phyloP scores from a whole-genome alignment of 495 filamentous ascomycete genomes.

The Schizothecium vesticola region DNA sequence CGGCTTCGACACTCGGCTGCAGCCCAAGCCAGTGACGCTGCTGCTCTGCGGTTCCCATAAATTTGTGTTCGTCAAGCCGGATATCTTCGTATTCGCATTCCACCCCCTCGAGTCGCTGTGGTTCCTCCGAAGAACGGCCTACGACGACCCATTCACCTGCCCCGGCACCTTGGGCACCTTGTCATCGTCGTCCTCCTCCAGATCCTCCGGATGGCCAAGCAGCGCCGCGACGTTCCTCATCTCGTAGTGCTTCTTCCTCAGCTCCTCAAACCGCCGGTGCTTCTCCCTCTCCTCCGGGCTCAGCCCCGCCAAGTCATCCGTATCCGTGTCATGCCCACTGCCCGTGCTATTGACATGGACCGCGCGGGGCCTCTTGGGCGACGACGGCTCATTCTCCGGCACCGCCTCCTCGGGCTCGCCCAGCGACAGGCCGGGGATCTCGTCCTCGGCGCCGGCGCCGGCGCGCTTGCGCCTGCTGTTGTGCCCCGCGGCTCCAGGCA shows the following conservation, averaged over 20 bases:
- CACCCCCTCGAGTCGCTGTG: neutral
- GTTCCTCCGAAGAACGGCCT: neutral
- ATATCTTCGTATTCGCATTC: neutral
- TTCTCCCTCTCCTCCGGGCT: conserved; percentile 79
- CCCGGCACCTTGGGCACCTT: conserved; percentile 31
- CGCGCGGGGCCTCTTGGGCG: conserved; percentile 43
- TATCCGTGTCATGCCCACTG: conserved; percentile 48
- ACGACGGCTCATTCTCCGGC: conserved; percentile 38
- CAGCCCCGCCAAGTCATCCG: conserved; percentile 54
- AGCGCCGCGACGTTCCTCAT: conserved; percentile 92
- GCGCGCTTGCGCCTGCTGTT: conserved; percentile 7
- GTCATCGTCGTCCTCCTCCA: conserved; percentile 33
- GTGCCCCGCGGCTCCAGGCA: conserved; percentile 11
- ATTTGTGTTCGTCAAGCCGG: neutral
- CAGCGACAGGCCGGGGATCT: conserved; percentile 87
- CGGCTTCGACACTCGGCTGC: neutral
- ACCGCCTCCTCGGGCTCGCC: conserved; percentile 86
- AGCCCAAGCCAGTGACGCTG: neutral
- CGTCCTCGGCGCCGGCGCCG: conserved; percentile 41
- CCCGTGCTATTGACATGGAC: conserved; percentile 63
- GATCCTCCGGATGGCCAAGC: conserved; percentile 62
- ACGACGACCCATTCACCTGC: conserved; percentile 22
- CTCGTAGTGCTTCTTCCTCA: conserved; percentile 94
- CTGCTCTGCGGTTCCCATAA: neutral
- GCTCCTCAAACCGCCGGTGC: conserved; percentile 82